Evolutionary conservation across 2,329 filamentous ascomycete genomes (phyloP).

Genomic region (Phialophora expanda): DNA sequence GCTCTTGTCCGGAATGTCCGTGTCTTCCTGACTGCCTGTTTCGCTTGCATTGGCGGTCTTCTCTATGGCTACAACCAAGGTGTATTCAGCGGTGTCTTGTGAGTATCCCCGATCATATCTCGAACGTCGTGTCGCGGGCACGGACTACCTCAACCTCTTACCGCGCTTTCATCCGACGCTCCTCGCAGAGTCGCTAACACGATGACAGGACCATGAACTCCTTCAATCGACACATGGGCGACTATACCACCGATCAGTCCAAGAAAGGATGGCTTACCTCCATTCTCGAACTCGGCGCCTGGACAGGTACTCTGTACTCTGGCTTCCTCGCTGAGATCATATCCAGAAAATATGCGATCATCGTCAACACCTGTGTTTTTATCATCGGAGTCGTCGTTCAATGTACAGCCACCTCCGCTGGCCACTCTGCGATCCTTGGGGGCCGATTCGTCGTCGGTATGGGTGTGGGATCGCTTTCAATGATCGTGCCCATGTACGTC

Average conservation of each 20-base stretch:
- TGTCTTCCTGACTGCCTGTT: constrained; percentile 61
- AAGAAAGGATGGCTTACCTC: constrained; percentile 46
- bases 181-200: constrained; percentile 4
- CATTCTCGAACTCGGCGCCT: constrained; percentile 51
- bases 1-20: constrained; percentile 60
- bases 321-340: constrained; percentile 48
- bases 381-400: constrained; percentile 48
- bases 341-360: constrained; percentile 45
- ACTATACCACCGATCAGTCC: constrained; percentile 38
- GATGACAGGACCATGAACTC: constrained; percentile 41
- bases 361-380: constrained; percentile 46
- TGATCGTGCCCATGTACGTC: constrained; percentile 51
- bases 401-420: constrained; percentile 53
- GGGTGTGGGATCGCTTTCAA: constrained; percentile 50
- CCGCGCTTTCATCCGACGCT: neutral
- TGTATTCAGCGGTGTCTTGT: constrained; percentile 72
- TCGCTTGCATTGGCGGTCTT: constrained; percentile 59
- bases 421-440: constrained; percentile 44
- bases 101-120: constrained; percentile 38
- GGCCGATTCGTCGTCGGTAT: constrained; percentile 52
- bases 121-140: neutral
- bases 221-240: constrained; percentile 35
- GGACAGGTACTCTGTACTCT: constrained; percentile 47
- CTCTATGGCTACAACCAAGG: constrained; percentile 77
- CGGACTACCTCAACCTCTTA: neutral